Evolutionary conservation across 495 filamentous ascomycete species (phyloP), one percentile per base, ranked within the genome.

Genomic region (Annulohypoxylon nitens): DNA sequence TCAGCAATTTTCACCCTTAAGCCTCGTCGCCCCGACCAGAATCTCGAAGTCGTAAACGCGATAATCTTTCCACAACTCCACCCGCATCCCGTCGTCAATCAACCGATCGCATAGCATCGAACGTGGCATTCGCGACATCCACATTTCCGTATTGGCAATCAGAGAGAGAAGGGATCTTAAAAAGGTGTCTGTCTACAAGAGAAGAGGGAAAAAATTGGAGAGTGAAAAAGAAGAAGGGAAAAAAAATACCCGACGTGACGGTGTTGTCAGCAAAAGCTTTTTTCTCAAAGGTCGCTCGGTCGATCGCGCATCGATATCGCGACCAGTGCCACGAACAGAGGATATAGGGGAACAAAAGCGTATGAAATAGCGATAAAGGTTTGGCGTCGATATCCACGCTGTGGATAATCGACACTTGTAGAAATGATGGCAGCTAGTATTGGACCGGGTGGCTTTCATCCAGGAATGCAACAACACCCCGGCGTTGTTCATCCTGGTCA

Each of bases 401-500:
- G 84, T 86, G 84, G 84, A 79, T 85, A 81, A 63, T 84, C 80
- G 83, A 78, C 82, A 78, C 43, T 67, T 53, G 59, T 45, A 78
- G 82, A 82, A 74, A 88, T 88, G 88, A 92, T 91, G 89, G 88
- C 89, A 76, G 25, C 50, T 30, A 90, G 88, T 83, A 90, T 93
- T 84, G 85, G 86, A 76, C 90, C 90, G 79, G 82, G 78, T 79
- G 80, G 81, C 81, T 90, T 87, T 83, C 92, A 90, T 84, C 88
- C 86, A 83, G 89, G 86, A 80, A 93, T 95, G 81, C 88, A 88
- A 51, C 90, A 90, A 67, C 91, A 93, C 77, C 87, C 87, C 37
- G 90, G 90, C 72, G 85, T 93, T 66, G 85, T 93, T 65, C 88
- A 91, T 74, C 93, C 91, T 50, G 92, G 91, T 51, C 93, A 96